Percentiles rank a stretch among this genome's conserved stretches.
Evolutionary conservation across 352 stramenopile genomes (phyloP).

Genomic region (Phytophthora pistaciae): DNA sequence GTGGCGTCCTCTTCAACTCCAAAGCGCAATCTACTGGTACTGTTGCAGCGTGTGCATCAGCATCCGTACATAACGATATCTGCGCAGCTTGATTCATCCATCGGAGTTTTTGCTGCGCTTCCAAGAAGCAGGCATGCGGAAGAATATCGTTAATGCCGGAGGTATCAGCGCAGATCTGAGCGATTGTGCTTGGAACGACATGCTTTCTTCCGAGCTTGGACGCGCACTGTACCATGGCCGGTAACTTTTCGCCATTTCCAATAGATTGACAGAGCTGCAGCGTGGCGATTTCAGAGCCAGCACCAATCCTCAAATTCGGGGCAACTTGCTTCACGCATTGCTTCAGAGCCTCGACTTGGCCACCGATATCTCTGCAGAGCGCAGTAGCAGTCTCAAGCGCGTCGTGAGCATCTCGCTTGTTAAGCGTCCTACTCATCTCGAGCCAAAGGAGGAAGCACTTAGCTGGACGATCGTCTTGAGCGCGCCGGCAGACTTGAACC

Average conservation of each 20-base stretch:
- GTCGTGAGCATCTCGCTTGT: slow-evolving; percentile 27
- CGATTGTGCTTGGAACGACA: slow-evolving; percentile 28
- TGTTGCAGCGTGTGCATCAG: slow-evolving; percentile 8
- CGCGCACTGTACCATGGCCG: slow-evolving; percentile 32
- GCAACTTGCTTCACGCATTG: slow-evolving; percentile 38
- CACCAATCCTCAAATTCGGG: slow-evolving; percentile 23
- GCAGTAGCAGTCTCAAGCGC: slow-evolving; percentile 6
- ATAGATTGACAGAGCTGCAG: slow-evolving; percentile 42
- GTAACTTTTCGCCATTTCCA: slow-evolving; percentile 17
- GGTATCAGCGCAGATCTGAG: slow-evolving; percentile 41
- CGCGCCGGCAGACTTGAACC: slow-evolving; percentile 44
- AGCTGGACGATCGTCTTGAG: slow-evolving; percentile 36
- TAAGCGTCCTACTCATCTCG: slow-evolving; percentile 34
- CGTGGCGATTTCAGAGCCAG: slow-evolving; percentile 13
- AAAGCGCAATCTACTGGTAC: slow-evolving; percentile 49
- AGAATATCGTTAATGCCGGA: neutral
- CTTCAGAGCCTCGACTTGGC: slow-evolving; percentile 30
- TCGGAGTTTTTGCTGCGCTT: slow-evolving; percentile 47
- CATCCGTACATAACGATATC: slow-evolving; percentile 42
- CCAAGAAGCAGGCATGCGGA: slow-evolving; percentile 54
- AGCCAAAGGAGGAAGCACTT: slow-evolving; percentile 50
- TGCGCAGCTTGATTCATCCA: slow-evolving; percentile 56
- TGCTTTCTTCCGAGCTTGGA: slow-evolving; percentile 28
- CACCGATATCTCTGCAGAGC: slow-evolving; percentile 30
- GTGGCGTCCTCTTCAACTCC: slow-evolving; percentile 18